Percentiles rank a stretch among this genome's conserved stretches.
Evolutionary conservation across 768 basidiomycete species (phyloP).

Genomic region (Multifurca ochricompacta): DNA sequence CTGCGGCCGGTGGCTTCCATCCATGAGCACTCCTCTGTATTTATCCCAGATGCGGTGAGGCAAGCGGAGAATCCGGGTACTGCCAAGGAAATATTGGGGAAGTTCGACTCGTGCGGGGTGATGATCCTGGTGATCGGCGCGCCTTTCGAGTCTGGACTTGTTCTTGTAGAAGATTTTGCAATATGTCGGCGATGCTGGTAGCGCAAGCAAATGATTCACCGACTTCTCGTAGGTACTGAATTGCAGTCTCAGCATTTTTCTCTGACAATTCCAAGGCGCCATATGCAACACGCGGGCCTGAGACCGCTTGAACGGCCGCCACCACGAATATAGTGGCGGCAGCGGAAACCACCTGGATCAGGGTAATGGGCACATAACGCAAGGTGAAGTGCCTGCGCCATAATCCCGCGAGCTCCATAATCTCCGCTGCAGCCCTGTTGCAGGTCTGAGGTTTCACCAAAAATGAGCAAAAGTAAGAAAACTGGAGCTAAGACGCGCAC

Average conservation of each 20-base stretch:
- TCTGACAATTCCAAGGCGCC: slow-evolving; percentile 7
- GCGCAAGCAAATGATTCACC: slow-evolving; percentile 19
- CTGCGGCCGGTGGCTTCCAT: not conserved
- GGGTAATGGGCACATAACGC: slow-evolving; percentile 21
- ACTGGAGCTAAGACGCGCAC: not conserved
- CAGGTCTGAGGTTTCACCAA: slow-evolving; percentile 11
- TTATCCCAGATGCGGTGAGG: not conserved
- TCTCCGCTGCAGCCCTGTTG: slow-evolving; percentile 16
- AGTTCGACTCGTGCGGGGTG: not conserved
- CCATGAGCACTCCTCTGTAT: not conserved
- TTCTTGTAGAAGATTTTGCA: slow-evolving; percentile 14
- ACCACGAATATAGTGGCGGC: slow-evolving; percentile 23
- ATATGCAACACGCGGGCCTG: slow-evolving; percentile 17
- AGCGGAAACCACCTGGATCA: slow-evolving; percentile 21
- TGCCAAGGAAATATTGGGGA: not conserved
- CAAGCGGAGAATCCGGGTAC: not conserved
- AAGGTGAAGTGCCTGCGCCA: slow-evolving; percentile 16
- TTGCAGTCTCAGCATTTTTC: slow-evolving; percentile 3
- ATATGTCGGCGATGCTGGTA: slow-evolving; percentile 14
- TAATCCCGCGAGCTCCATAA: slow-evolving; percentile 18
- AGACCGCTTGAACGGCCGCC: slow-evolving; percentile 19
- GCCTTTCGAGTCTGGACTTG: slow-evolving; percentile 17
- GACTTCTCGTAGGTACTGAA: slow-evolving; percentile 17
- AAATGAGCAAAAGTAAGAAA: not conserved
- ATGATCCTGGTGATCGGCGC: slow-evolving; percentile 17